These are phyloP conservation scores for Fallopia convolvulus DNA, from an alignment of 148 eudicot species.

Conservation along the genomic window DNA sequence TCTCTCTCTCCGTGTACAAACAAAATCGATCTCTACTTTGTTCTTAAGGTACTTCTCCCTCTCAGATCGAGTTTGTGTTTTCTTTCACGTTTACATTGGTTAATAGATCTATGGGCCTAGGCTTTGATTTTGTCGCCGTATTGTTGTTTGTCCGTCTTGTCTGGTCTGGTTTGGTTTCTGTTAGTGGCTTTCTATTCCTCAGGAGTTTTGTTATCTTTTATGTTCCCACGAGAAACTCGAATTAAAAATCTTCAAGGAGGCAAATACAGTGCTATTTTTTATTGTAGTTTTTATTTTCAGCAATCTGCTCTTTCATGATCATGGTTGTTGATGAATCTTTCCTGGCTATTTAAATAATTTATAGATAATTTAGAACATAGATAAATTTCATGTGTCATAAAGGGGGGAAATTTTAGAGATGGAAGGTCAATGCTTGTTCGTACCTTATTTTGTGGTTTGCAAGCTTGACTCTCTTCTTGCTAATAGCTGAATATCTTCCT, in stretches of 20 bases:
- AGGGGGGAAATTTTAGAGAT: too few species aligned
- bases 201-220: background rate
- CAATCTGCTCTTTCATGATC: background rate
- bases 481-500: background rate
- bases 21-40: background rate
- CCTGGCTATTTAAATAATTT: background rate
- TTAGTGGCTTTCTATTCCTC: background rate
- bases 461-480: conserved; percentile 36
- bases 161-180: background rate
- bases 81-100: background rate
- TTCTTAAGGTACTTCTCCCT: background rate
- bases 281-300: background rate
- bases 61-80: background rate
- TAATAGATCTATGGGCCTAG: background rate
- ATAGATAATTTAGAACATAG: conserved; percentile 10
- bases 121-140: background rate
- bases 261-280: too few species aligned
- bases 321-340: conserved; percentile 3
- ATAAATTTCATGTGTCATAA: background rate
- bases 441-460: conserved; percentile 13
- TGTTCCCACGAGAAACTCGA: background rate
- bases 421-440: conserved; percentile 14
- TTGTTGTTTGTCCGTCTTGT: background rate
- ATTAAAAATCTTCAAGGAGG: too few species aligned
- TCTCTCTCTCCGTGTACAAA: background rate